Conservation (phyloP, 208 protist species). For the Crithidia bombi region DNA sequence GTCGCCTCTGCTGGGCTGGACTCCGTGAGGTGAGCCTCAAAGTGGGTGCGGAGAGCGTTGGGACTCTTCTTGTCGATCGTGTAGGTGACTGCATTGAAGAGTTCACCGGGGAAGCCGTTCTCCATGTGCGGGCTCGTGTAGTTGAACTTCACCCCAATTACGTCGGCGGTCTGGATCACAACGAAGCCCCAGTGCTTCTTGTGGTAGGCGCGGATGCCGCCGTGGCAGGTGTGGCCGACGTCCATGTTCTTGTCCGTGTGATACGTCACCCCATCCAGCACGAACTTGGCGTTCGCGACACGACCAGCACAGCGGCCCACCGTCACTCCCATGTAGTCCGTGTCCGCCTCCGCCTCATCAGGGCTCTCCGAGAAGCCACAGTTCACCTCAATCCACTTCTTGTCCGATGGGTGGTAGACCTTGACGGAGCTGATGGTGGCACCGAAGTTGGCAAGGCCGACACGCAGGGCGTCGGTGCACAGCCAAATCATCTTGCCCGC, state of each 20-base stretch:
- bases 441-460: conserved; percentile 52
- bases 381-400: conserved; percentile 63
- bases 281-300: conserved; percentile 54
- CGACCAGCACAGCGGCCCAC: conserved; percentile 68
- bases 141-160: conserved; percentile 29
- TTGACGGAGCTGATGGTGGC: conserved; percentile 55
- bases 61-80: conserved; percentile 37
- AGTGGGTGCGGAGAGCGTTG: conserved; percentile 40
- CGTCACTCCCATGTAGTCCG: conserved; percentile 60
- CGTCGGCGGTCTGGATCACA: conserved; percentile 11
- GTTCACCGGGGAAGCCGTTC: conserved; percentile 58
- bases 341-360: conserved; percentile 44
- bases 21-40: conserved; percentile 44
- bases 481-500: conserved; percentile 47
- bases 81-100: conserved; percentile 41
- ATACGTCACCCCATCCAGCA: conserved; percentile 44
- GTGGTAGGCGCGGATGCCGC: conserved; percentile 48
- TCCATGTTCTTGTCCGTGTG: conserved; percentile 18
- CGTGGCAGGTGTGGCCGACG: conserved; percentile 45
- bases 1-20: conserved; percentile 51
- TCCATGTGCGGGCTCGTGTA: conserved; percentile 60
- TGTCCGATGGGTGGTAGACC: conserved; percentile 23
- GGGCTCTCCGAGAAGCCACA: conserved; percentile 43
- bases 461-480: conserved; percentile 35
- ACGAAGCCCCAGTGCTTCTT: conserved; percentile 59